Conservation (phyloP, 306 rosid genomes). For the Sphenostylis stenocarpa region DNA sequence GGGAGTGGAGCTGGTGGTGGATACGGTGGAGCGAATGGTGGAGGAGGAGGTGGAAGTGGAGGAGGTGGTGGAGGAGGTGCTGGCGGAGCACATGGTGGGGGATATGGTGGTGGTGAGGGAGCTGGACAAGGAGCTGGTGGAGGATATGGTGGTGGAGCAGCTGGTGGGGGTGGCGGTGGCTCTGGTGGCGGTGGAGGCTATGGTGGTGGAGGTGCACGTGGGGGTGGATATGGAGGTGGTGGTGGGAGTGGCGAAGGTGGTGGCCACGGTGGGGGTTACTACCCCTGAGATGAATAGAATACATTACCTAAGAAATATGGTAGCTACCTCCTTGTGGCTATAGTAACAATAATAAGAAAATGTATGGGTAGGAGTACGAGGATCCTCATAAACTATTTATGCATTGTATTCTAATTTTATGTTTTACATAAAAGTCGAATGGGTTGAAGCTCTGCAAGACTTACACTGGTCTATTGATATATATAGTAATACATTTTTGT, state of each 20-base stretch:
- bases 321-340: background rate
- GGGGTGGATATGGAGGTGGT: conserved; percentile 16
- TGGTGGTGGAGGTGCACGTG: conserved; percentile 35
- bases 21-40: conserved; percentile 31
- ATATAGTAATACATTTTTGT: background rate
- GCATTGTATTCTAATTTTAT: background rate
- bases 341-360: conserved; percentile 26
- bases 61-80: conserved; percentile 41
- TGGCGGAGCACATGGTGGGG: conserved; percentile 45
- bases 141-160: conserved; percentile 40
- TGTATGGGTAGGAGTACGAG: conserved; percentile 11
- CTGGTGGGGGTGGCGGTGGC: conserved; percentile 19
- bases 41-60: conserved; percentile 34
- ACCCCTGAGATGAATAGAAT: background rate
- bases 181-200: background rate
- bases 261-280: conserved; percentile 51
- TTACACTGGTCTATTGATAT: background rate
- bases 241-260: conserved; percentile 33
- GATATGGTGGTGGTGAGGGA: conserved; percentile 38
- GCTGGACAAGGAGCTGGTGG: conserved; percentile 38
- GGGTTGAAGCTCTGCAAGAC: background rate
- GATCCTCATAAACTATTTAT: conserved; percentile 13
- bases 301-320: background rate
- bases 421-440: background rate
- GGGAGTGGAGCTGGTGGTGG: conserved; percentile 41